Conservation (phyloP, 805 yeast species). For the Candida dendrica region DNA sequence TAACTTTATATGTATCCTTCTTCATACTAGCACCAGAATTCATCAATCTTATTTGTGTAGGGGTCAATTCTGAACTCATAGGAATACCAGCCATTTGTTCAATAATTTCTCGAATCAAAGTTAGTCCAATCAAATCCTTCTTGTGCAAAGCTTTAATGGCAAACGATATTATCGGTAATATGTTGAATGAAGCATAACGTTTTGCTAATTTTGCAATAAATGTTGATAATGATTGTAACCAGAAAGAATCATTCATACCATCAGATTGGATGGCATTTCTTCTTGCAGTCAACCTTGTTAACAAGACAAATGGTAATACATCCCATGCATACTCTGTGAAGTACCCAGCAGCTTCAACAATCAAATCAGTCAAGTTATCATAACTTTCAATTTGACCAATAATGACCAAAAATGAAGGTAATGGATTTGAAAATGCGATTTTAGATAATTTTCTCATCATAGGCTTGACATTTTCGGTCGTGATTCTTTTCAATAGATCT, state of each 20-base stretch:
- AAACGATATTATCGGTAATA: slow-evolving; percentile 53
- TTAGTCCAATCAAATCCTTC: slow-evolving; percentile 51
- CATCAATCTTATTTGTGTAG: slow-evolving; percentile 55
- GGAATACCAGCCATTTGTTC: slow-evolving; percentile 75
- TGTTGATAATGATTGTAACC: slow-evolving; percentile 79
- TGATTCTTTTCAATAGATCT: slow-evolving; percentile 69
- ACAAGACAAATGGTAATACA: slow-evolving; percentile 63
- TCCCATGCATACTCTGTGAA: slow-evolving; percentile 83
- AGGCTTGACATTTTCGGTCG: slow-evolving; percentile 67
- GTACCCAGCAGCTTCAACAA: slow-evolving; percentile 71
- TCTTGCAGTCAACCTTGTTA: slow-evolving; percentile 64
- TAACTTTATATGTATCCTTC: slow-evolving; percentile 45
- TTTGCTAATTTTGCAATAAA: slow-evolving; percentile 69
- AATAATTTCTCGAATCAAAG: slow-evolving; percentile 61
- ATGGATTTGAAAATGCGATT: slow-evolving; percentile 68
- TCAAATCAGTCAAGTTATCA: slow-evolving; percentile 72
- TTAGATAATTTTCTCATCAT: slow-evolving; percentile 71
- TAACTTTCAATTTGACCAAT: slow-evolving; percentile 85
- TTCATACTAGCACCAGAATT: slow-evolving; percentile 59
- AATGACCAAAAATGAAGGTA: slow-evolving; percentile 65
- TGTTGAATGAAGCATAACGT: slow-evolving; percentile 47
- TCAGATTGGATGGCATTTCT: slow-evolving; percentile 63
- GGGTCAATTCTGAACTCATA: slow-evolving; percentile 57
- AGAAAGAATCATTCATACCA: slow-evolving; percentile 72
- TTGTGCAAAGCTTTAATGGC: slow-evolving; percentile 56